Evolutionary conservation across 2,329 filamentous ascomycete genomes (phyloP).

Genomic region (Talaromyces islandicus): DNA sequence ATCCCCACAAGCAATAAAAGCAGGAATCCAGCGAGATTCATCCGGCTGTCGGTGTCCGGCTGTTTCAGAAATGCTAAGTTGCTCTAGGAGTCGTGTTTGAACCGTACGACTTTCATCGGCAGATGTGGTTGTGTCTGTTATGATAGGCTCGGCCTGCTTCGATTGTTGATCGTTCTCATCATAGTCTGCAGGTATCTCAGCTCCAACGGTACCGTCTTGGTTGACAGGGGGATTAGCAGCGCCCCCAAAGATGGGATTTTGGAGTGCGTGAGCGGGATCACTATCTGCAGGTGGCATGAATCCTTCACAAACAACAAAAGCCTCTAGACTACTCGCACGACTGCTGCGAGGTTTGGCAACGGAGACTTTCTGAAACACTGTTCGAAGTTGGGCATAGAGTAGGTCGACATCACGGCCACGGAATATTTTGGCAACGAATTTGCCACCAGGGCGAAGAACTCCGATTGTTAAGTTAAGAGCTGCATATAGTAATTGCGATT

Average conservation of each 20-base stretch:
- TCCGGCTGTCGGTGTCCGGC: slow-evolving; percentile 18
- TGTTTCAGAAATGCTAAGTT: slow-evolving; percentile 32
- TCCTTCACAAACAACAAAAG: slow-evolving; percentile 90
- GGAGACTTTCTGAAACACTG: slow-evolving; percentile 80
- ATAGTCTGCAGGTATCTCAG: slow-evolving; percentile 26
- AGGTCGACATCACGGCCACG: slow-evolving; percentile 91
- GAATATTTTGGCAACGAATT: slow-evolving; percentile 98
- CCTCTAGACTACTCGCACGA: slow-evolving; percentile 92
- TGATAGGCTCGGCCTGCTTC: slow-evolving; percentile 5
- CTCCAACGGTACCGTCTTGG: slow-evolving; percentile 25
- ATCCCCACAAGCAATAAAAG: slow-evolving; percentile 96
- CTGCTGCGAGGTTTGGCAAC: slow-evolving; percentile 93
- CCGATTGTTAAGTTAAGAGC: slow-evolving; percentile 90
- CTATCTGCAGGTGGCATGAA: slow-evolving; percentile 63
- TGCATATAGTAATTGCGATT: slow-evolving; percentile 89
- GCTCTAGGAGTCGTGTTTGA: slow-evolving; percentile 32
- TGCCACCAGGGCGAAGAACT: slow-evolving; percentile 85
- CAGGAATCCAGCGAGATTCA: slow-evolving; percentile 74
- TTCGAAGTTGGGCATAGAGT: slow-evolving; percentile 85
- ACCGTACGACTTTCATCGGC: slow-evolving; percentile 17
- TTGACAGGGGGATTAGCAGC: slow-evolving; percentile 23
- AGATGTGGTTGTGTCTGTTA: slow-evolving; percentile 4
- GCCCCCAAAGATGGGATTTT: slow-evolving; percentile 36
- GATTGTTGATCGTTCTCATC: slow-evolving; percentile 35
- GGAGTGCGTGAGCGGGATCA: slow-evolving; percentile 22